Conservation (phyloP, 257 asterid genomes). For the Cinchona pubescens region DNA sequence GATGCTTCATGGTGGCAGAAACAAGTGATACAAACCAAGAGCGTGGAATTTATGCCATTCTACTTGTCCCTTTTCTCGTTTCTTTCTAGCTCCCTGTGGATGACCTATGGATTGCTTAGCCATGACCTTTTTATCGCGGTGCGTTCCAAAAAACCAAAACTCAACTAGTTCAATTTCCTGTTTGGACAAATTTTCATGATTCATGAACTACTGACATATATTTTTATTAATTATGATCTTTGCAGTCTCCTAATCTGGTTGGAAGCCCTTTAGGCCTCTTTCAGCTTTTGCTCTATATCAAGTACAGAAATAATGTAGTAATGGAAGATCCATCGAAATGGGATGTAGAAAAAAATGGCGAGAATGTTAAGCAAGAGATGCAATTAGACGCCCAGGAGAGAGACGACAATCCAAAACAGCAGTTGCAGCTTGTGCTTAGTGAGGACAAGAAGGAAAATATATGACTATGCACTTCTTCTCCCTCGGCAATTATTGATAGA, state of each 20-base stretch:
- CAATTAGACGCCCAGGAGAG: not conserved
- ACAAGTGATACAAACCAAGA: conserved; percentile 68
- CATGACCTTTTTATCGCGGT: conserved; percentile 78
- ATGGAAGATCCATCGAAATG: conserved; percentile 36
- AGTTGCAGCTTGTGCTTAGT: not conserved
- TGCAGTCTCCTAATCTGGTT: conserved; percentile 68
- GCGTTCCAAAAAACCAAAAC: conserved; percentile 14
- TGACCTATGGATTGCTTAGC: conserved; percentile 70
- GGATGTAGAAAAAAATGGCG: conserved; percentile 32
- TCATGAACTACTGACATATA: too few relatives aligned
- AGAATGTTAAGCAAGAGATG: not conserved
- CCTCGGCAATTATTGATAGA: not conserved
- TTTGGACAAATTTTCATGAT: not conserved
- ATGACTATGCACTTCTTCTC: not conserved
- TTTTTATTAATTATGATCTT: conserved; percentile 1
- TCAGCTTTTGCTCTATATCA: conserved; percentile 72
- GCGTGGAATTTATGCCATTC: conserved; percentile 90
- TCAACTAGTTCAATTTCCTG: not conserved
- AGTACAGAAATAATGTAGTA: conserved; percentile 37
- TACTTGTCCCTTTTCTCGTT: conserved; percentile 75
- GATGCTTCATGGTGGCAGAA: conserved; percentile 35
- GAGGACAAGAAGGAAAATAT: not conserved
- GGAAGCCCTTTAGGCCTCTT: conserved; percentile 70
- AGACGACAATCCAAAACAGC: conserved; percentile 4
- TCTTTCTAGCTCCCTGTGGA: conserved; percentile 69